These are phyloP conservation scores for Hypoxylon cercidicola DNA, from an alignment of 495 filamentous ascomycete species.

Conservation along the genomic window DNA sequence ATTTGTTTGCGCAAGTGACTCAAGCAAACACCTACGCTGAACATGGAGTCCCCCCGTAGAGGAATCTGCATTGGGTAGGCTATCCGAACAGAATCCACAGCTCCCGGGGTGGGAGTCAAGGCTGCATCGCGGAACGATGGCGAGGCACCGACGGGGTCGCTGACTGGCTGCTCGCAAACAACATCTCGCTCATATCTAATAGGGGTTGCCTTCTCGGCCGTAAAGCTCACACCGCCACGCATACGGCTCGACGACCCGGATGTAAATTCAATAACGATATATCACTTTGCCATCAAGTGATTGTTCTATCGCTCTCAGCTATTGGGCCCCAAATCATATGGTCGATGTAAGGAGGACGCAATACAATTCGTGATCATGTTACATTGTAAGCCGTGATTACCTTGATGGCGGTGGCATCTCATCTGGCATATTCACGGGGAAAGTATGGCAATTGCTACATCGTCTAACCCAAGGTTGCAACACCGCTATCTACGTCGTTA, in stretches of 20 bases:
- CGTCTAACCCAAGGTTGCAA: conserved; percentile 15
- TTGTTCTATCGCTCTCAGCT: not conserved
- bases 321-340: not conserved
- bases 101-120: not conserved
- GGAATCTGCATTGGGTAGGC: conserved; percentile 17
- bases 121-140: conserved; percentile 19
- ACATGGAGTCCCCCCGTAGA: not conserved
- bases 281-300: conserved; percentile 6
- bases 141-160: conserved; percentile 7
- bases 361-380: conserved; percentile 4
- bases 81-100: conserved; percentile 11
- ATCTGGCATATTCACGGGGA: not conserved
- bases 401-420: conserved; percentile 5
- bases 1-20: conserved; percentile 23
- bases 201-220: conserved; percentile 31
- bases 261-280: conserved; percentile 5
- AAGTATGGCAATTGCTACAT: conserved; percentile 7
- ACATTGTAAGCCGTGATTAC: conserved; percentile 5
- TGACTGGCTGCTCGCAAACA: conserved; percentile 24
- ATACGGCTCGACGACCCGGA: conserved; percentile 1
- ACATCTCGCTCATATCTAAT: conserved; percentile 4
- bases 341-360: conserved; percentile 16
- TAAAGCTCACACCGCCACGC: conserved; percentile 13
- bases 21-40: conserved; percentile 23
- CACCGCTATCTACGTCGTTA: conserved; percentile 6